Conservation (phyloP, 768 basidiomycete genomes). For the Leucocoprinus birnbaumii region DNA sequence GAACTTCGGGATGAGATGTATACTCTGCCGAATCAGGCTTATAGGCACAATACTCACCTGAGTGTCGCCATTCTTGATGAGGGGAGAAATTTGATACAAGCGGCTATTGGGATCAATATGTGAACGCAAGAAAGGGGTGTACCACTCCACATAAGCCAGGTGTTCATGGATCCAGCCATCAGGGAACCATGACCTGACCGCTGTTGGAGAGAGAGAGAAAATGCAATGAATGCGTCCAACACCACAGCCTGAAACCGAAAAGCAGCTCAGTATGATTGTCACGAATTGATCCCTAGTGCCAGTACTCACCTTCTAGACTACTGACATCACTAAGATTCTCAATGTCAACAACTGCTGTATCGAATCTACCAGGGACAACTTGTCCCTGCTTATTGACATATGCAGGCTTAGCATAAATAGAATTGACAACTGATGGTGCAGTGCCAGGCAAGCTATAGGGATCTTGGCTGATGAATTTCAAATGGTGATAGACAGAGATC, state of each 20-base stretch:
- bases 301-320: no score
- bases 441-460: no score
- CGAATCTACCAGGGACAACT: no score
- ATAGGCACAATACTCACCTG: constrained; percentile 22
- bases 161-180: not conserved
- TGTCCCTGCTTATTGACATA: no score
- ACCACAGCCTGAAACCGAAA: not conserved
- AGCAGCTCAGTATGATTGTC: no score
- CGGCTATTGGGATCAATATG: not conserved
- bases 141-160: constrained; percentile 1
- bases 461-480: no score
- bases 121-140: constrained; percentile 17
- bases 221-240: constrained; percentile 16
- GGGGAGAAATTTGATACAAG: not conserved
- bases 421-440: no score
- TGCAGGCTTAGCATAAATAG: no score
- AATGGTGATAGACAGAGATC: no score
- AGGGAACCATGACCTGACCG: not conserved
- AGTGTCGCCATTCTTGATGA: not conserved
- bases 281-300: no score
- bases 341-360: no score
- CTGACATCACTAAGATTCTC: no score
- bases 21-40: constrained; percentile 18
- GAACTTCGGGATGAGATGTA: constrained; percentile 30
- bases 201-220: constrained; percentile 6